Percentiles rank a stretch among this genome's conserved stretches.
phyloP scores from a whole-genome alignment of 2,329 filamentous ascomycete genomes.

The Penicillium janthinellum region DNA sequence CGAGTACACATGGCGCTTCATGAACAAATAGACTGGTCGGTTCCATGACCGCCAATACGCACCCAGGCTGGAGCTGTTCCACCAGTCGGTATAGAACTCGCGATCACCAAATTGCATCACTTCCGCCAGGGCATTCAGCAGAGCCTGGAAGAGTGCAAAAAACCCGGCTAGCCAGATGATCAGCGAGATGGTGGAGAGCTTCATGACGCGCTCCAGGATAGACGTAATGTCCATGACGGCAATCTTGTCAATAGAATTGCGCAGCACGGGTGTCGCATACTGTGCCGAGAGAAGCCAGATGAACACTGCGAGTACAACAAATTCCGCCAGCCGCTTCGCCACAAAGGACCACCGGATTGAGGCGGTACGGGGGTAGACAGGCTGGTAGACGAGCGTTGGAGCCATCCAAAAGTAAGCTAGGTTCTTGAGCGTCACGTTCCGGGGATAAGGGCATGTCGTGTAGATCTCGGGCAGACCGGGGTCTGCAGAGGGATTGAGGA shows the following conservation, averaged over 20 bases:
- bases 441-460: conserved; percentile 78
- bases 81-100: conserved; percentile 97
- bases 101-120: conserved; percentile 87
- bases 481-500: conserved; percentile 72
- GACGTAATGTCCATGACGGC: conserved; percentile 75
- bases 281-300: conserved; percentile 96
- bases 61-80: conserved; percentile 86
- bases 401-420: conserved; percentile 98
- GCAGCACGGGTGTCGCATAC: conserved; percentile 86
- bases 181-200: conserved; percentile 90
- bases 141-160: conserved; percentile 93
- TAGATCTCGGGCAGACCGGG: conserved; percentile 80
- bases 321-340: conserved; percentile 76
- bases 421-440: conserved; percentile 86
- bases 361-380: conserved; percentile 84
- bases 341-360: conserved; percentile 87
- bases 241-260: conserved; percentile 88
- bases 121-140: conserved; percentile 88
- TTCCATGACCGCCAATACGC: conserved; percentile 97
- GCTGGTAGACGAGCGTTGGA: conserved; percentile 94
- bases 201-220: conserved; percentile 87
- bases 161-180: conserved; percentile 98
- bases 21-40: conserved; percentile 94
- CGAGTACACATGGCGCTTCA: conserved; percentile 90
- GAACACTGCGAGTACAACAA: conserved; percentile 75